Evolutionary conservation across 352 stramenopile genomes (phyloP).

Genomic region (Aphanomyces stellatus): DNA sequence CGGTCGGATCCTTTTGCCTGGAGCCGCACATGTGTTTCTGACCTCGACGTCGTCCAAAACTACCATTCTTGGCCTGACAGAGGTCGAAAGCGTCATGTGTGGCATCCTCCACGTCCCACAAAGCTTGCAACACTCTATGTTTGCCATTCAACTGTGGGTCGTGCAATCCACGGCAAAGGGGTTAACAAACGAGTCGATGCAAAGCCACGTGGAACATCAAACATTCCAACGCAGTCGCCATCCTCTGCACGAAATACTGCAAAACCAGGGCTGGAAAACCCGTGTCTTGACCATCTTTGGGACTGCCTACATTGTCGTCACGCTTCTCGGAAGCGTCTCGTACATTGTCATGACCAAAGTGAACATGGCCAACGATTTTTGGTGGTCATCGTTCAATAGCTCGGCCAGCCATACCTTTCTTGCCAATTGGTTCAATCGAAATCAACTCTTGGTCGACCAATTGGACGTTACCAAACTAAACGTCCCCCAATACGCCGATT

Average conservation of each 20-base stretch:
- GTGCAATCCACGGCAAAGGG: no score
- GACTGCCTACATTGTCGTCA: background rate
- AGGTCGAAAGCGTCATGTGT: no score
- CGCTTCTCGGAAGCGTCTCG: background rate
- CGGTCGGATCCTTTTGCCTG: no score
- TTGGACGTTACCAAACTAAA: background rate
- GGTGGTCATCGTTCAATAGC: constrained; percentile 4
- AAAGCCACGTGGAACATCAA: no score
- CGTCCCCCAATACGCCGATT: background rate
- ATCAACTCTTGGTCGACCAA: background rate
- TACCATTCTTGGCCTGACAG: no score
- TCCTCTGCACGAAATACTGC: background rate
- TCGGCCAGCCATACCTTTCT: background rate
- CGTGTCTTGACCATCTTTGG: background rate
- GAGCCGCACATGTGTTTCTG: no score
- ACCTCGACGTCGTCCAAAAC: no score
- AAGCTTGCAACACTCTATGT: no score
- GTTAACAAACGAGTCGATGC: no score
- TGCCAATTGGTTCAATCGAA: background rate
- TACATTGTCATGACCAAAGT: background rate
- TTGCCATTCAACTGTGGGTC: no score
- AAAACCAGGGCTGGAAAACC: background rate
- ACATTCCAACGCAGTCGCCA: background rate
- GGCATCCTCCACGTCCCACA: no score
- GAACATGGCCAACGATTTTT: constrained; percentile 16